Conservation (phyloP, 73 alveolate genomes). For the Paramecium pentaurelia region DNA sequence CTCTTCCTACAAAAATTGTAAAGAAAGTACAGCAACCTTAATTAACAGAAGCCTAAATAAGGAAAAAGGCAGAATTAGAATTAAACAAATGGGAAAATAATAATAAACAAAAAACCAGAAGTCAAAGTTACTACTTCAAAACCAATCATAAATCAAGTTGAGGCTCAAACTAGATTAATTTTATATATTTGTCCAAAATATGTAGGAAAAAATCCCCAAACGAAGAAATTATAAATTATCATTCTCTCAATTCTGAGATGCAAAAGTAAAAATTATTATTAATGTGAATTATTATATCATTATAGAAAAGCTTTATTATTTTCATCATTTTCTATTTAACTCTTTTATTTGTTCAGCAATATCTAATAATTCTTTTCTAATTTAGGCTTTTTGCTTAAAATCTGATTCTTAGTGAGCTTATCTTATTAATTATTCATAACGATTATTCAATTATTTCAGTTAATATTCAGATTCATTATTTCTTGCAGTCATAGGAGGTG, state of each 20-base stretch:
- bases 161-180: neutral
- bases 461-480: neutral
- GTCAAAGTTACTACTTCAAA: neutral
- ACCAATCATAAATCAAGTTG: neutral
- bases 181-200: conserved; percentile 23
- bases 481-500: neutral
- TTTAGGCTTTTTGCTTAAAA: neutral
- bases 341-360: conserved; percentile 19
- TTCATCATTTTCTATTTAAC: neutral
- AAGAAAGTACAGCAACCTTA: neutral
- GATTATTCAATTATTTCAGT: neutral
- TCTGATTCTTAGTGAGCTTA: neutral
- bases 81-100: conserved; percentile 26
- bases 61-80: neutral
- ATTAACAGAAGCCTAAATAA: conserved; percentile 20
- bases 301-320: neutral
- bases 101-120: neutral
- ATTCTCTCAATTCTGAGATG: conserved; percentile 16
- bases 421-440: neutral
- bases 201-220: neutral
- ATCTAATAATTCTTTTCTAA: neutral
- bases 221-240: conserved; percentile 6
- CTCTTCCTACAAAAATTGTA: neutral
- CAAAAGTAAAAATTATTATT: neutral
- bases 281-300: neutral